Base-by-base conservation (phyloP, 1,284 basidiomycete genomes). In the Cryptococcus sp. region DNA sequence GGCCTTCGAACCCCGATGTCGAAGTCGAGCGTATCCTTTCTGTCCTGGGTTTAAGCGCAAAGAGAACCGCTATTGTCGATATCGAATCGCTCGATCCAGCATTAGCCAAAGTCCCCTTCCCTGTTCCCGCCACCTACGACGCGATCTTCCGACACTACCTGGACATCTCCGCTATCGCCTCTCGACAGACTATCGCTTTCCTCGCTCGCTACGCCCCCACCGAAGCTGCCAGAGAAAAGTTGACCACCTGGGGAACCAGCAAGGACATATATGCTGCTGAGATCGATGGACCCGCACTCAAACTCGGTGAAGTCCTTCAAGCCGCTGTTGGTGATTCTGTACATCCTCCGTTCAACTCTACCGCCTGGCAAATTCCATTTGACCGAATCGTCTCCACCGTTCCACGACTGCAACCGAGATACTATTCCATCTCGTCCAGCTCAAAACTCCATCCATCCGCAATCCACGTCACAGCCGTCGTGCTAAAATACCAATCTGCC, bases 41-140 rank as follows among this genome's bases (percentile, higher is more conserved):
- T 63, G 85, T 89, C 52, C 87, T 99, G 47, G 94, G 94, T 23
- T 83, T 99, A 3, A 83, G 83, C 62, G 68, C 75, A 20, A 89
- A 89, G 79, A 86, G 86, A 73, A 85, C 93, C 71, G 83, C 84
- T 34, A 86, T 93, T 50, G 91, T 99, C 70, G 86, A 88, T 65
- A 92, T 97, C 64, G 93, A 94, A 75, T 96, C 93, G 25, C 87
- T 99, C 59, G 96, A 99, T 76, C 95, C 96, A 38, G 91, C 93
- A 23, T 84, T 99, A 20, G 96, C 96, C 60, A 99, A 99, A 80
- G 94, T 98, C 61, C 95, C 95, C 17, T 99, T 99, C 88, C 95
- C 96, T 22, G 88, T 91, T 25, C 95, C 95, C 1, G 95, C 94
- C 1, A 98, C 95, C 1, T 98, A 97, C 74, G 86, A 85, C 67